Evolutionary conservation across 2,329 filamentous ascomycete genomes (phyloP).

Genomic region (Cladophialophora carrionii): DNA sequence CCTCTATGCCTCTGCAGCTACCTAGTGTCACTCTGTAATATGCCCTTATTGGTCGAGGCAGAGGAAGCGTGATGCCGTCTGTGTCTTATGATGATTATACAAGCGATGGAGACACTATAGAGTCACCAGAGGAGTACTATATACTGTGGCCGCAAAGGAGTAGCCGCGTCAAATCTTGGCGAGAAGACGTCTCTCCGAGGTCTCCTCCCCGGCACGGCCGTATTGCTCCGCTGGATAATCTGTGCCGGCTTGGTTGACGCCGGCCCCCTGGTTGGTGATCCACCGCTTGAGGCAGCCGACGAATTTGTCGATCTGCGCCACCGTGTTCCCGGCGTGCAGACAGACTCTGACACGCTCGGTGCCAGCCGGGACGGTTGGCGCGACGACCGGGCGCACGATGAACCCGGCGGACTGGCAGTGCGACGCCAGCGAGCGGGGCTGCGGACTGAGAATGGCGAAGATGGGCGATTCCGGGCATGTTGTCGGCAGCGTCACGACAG

Average conservation of each 20-base stretch:
- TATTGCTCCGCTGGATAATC: neutral
- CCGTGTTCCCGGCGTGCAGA: slow-evolving; percentile 68
- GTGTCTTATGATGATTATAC: too few relatives aligned
- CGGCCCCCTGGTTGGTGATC: slow-evolving; percentile 43
- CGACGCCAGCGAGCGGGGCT: slow-evolving; percentile 62
- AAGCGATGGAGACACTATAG: too few relatives aligned
- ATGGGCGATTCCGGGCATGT: slow-evolving; percentile 62
- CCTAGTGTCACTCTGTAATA: too few relatives aligned
- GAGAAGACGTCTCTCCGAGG: slow-evolving; percentile 5
- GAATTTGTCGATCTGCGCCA: slow-evolving; percentile 60
- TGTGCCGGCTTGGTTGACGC: neutral
- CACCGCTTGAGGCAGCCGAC: slow-evolving; percentile 55
- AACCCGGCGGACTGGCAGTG: slow-evolving; percentile 64
- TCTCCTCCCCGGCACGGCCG: neutral
- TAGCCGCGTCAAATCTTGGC: slow-evolving; percentile 16
- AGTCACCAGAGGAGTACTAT: too few relatives aligned
- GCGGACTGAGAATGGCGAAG: slow-evolving; percentile 62
- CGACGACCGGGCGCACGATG: slow-evolving; percentile 67
- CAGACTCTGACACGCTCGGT: slow-evolving; percentile 68
- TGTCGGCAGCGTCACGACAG: slow-evolving; percentile 28
- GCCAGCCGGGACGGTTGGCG: slow-evolving; percentile 68
- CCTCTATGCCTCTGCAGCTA: too few relatives aligned
- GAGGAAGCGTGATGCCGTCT: too few relatives aligned
- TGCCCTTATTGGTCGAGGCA: too few relatives aligned
- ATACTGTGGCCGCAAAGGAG: too few relatives aligned